Evolutionary conservation across 257 asterid genomes (phyloP).

Genomic region (Ehretia macrophylla): DNA sequence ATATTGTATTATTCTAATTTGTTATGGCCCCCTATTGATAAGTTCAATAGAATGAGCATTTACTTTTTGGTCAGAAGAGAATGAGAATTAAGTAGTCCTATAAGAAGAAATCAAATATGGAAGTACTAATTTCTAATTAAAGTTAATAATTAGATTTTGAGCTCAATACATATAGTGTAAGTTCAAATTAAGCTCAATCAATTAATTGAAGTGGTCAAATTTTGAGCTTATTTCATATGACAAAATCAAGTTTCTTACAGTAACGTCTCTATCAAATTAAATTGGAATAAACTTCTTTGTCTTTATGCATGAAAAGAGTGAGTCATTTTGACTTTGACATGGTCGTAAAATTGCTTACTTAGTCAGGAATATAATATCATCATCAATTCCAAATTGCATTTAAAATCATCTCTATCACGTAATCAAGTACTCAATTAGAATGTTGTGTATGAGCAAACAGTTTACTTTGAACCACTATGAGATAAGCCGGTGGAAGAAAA

Average conservation of each 20-base stretch:
- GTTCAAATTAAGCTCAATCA: background rate
- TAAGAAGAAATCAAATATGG: too few species aligned
- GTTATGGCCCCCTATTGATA: too few species aligned
- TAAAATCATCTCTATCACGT: background rate
- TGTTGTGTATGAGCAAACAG: background rate
- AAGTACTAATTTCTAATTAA: too few species aligned
- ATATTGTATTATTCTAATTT: too few species aligned
- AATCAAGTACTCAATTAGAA: background rate
- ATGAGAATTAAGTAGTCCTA: too few species aligned
- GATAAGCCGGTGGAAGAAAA: too few species aligned
- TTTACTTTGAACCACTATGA: too few species aligned
- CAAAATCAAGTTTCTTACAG: background rate
- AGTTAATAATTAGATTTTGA: background rate
- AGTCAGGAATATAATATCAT: background rate
- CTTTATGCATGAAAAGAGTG: background rate
- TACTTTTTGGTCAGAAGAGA: too few species aligned
- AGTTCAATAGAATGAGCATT: too few species aligned
- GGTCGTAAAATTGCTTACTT: background rate
- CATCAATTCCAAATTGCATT: background rate
- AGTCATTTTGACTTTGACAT: background rate
- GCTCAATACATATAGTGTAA: too few species aligned
- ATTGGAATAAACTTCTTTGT: too few species aligned
- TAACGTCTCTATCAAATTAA: background rate
- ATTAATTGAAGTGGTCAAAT: background rate
- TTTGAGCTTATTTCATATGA: background rate